Evolutionary conservation across 2,329 filamentous ascomycete genomes (phyloP).

Genomic region (Stachybotrys echinatus): DNA sequence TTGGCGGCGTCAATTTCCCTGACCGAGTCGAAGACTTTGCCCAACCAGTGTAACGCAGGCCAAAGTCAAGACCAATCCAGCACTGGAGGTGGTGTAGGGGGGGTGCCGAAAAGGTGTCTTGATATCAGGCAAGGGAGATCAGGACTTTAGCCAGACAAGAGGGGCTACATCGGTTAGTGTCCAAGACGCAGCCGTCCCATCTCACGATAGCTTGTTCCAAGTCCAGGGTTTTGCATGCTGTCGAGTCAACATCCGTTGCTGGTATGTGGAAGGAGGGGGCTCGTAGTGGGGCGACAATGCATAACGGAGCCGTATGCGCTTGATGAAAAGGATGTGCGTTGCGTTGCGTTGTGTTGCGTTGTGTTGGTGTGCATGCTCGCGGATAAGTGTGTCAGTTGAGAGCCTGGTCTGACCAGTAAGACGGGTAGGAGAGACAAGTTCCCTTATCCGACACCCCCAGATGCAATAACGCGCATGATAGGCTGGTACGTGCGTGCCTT

Average conservation of each 20-base stretch:
- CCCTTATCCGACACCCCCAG: no score
- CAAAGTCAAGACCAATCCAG: no score
- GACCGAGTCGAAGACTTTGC: no score
- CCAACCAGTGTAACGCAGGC: no score
- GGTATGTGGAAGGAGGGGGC: background rate
- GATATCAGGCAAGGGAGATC: background rate
- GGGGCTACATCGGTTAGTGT: background rate
- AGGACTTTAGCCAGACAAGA: background rate
- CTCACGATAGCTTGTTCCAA: background rate
- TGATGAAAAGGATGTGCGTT: no score
- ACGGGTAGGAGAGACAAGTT: background rate
- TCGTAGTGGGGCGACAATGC: background rate
- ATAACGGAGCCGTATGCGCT: no score
- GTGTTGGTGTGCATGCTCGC: background rate
- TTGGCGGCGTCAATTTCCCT: no score
- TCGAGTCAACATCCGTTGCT: background rate
- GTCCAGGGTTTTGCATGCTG: background rate
- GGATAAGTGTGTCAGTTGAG: background rate
- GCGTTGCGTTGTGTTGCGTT: background rate
- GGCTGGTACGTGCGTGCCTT: no score
- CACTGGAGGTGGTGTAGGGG: no score
- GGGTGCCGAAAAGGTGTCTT: background rate
- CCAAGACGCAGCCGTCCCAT: background rate
- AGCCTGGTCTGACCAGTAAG: background rate
- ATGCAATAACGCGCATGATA: no score